Evolutionary conservation across 164 flowering plant genomes (phyloP).

Genomic region (Berberis thunbergii): DNA sequence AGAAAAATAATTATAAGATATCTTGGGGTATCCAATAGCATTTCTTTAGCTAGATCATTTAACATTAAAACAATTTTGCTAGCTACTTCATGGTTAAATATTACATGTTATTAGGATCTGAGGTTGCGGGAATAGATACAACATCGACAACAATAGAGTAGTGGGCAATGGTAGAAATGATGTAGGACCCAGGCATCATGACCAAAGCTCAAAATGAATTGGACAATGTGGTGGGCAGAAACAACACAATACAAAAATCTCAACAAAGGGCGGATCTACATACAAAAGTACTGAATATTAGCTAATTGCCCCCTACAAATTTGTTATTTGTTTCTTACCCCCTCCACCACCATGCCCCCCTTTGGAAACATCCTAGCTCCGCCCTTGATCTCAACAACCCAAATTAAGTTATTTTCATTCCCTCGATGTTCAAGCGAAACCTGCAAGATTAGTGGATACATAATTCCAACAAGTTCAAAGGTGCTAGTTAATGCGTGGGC

Average conservation of each 20-base stretch:
- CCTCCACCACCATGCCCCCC: neutral
- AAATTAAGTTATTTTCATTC: slow-evolving; percentile 14
- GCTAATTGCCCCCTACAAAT: neutral
- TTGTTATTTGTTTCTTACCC: neutral
- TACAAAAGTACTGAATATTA: neutral
- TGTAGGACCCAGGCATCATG: slow-evolving; percentile 21
- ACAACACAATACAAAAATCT: neutral
- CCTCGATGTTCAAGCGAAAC: slow-evolving; percentile 53
- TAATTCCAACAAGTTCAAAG: slow-evolving; percentile 41
- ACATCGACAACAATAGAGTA: slow-evolving; percentile 15
- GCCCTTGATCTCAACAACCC: neutral
- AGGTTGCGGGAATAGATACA: slow-evolving; percentile 30
- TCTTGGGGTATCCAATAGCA: no score
- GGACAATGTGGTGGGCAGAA: slow-evolving; percentile 10
- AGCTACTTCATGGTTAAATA: neutral
- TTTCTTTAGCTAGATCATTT: no score
- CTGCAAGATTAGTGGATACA: slow-evolving; percentile 43
- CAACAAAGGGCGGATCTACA: neutral
- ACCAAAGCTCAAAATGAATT: slow-evolving; percentile 24
- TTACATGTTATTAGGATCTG: slow-evolving; percentile 19
- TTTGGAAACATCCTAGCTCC: neutral
- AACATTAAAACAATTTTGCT: no score
- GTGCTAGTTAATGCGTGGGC: slow-evolving; percentile 44
- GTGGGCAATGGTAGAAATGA: slow-evolving; percentile 28
- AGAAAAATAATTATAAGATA: no score